A percentile compares a stretch with the other conserved stretches of the same genome.
These are phyloP conservation scores for Eutrema japonicum DNA, from an alignment of 345 rosid genomes.

Conservation along the genomic window DNA sequence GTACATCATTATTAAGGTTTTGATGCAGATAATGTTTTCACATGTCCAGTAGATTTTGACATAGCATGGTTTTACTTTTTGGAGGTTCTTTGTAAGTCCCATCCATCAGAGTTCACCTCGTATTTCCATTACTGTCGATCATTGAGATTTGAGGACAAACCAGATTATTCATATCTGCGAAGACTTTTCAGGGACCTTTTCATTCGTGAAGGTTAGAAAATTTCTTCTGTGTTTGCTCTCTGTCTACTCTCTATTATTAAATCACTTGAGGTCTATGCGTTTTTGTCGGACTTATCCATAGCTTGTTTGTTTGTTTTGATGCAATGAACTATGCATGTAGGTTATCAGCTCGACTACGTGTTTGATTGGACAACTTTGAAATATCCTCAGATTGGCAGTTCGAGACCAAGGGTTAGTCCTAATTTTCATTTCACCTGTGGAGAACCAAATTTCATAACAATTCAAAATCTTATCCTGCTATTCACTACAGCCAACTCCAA, in stretches of 20 bases:
- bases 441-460: constrained; percentile 15
- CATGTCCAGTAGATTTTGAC: constrained; percentile 18
- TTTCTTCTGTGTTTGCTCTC: not conserved
- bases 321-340: constrained; percentile 47
- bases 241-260: not conserved
- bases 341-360: constrained; percentile 89
- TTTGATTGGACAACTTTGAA: constrained; percentile 95
- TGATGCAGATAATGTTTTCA: not conserved
- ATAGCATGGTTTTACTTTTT: constrained; percentile 5
- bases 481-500: constrained; percentile 54
- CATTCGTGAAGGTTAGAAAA: constrained; percentile 77
- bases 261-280: not conserved
- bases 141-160: constrained; percentile 93
- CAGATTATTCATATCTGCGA: constrained; percentile 94
- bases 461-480: constrained; percentile 11
- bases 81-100: constrained; percentile 88
- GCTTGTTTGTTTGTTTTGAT: constrained; percentile 25
- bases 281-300: constrained; percentile 4
- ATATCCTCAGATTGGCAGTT: constrained; percentile 81
- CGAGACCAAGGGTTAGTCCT: constrained; percentile 72
- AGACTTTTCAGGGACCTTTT: constrained; percentile 93
- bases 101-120: constrained; percentile 88
- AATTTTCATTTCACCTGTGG: constrained; percentile 10
- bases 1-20: constrained; percentile 44
- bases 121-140: constrained; percentile 97